Base-by-base conservation (phyloP, 2,329 filamentous ascomycete genomes). In the Chaetomium globosum region DNA sequence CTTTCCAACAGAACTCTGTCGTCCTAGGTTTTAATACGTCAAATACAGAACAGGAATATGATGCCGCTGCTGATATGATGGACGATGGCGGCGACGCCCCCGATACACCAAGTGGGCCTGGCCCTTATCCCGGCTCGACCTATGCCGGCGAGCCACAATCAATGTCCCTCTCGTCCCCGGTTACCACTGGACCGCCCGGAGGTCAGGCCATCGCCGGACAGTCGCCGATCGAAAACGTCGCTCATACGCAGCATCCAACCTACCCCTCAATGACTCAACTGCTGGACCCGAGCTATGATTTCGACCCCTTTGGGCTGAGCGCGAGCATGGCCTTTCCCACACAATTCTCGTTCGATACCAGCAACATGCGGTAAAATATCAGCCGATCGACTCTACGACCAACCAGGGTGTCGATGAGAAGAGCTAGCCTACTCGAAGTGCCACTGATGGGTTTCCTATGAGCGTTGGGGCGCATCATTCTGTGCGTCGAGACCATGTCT, bases 321-420 rank as follows among this genome's bases (percentile, higher is more conserved):
- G 93, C 93, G 43, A 96, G 92, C 79, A 97, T 97, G 94, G 91
- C 94, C 70, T 97, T 97, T 73, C 93, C 93, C 12, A 91, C 89
- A 1, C 90, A 91, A 63, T 95, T 93, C 77, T 86, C 87, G 59
- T 92, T 92, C 75, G 87, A 89, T 68, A 86, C 85, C 58, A 81
- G 83, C 75, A 85, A 84, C 71, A 83, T 80, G 76, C 75, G 80
- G 70, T 81, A n/a, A 39, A 69, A 55, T 13, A 26, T n/a, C 12
- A 21, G 26, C 19, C 21, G 21, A 21, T 8, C 21, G 19, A 46
- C 23, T 51, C 30, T 7, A 13, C n/a, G 46, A 30, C 31, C 19
- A 16, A 43, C 4, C 51, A 23, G 16, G 2, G 1, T 19, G 23
- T 28, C 21, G n/a, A 57, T n/a, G 49, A 54, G 5, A 12, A 6